phyloP scores from a whole-genome alignment of 1,139 yeast genomes.

The Kluyveromyces sp. region DNA sequence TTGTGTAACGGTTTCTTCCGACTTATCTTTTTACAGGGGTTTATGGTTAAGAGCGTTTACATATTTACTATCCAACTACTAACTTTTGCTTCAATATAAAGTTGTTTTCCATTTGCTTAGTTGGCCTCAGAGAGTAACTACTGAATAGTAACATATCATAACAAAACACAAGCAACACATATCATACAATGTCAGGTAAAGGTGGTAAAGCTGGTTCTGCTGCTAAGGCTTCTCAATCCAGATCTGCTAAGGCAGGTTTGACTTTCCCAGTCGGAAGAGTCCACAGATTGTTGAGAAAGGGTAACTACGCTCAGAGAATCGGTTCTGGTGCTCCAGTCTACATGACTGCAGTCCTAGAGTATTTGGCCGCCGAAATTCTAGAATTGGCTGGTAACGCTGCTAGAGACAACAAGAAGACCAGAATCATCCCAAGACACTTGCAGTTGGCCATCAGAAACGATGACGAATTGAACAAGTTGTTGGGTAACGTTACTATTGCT shows the following conservation, averaged over 20 bases:
- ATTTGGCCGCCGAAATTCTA: constrained; percentile 92
- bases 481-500: constrained; percentile 92
- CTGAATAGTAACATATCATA: not conserved
- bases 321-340: constrained; percentile 99
- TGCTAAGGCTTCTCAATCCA: constrained; percentile 92
- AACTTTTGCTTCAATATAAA: too few species aligned
- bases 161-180: not conserved
- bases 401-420: constrained; percentile 95
- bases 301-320: constrained; percentile 98
- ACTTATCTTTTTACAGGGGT: too few species aligned
- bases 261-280: constrained; percentile 99
- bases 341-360: constrained; percentile 92
- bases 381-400: constrained; percentile 99
- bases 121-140: not conserved
- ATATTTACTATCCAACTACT: too few species aligned
- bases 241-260: constrained; percentile 97
- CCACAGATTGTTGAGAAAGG: constrained; percentile 94
- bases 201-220: constrained; percentile 94
- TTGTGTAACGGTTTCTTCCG: too few species aligned
- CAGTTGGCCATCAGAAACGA: constrained; percentile 98
- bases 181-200: constrained; percentile 82
- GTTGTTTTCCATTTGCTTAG: too few species aligned
- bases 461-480: constrained; percentile 88
- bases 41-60: too few species aligned
- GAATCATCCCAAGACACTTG: constrained; percentile 98